Evolutionary conservation across 495 filamentous ascomycete genomes (phyloP), one percentile per base, ranked within the genome.

Genomic region (Cetradonia linearis): DNA sequence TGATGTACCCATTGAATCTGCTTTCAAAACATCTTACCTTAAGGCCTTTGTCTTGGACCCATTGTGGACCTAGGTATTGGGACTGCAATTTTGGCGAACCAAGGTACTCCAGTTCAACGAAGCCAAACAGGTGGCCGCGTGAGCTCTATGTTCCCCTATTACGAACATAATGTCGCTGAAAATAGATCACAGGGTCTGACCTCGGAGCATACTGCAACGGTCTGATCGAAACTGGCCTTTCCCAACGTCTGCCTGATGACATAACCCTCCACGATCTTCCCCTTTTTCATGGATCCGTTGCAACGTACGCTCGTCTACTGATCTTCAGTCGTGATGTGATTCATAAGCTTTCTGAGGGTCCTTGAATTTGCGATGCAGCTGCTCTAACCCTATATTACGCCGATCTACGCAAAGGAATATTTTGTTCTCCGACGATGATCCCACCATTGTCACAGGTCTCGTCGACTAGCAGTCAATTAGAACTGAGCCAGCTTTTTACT

Each of bases 381-480:
- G 63, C 56, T 0, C 73, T 70, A 30, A 65, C 64, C 49, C 55
- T 77, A 10, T 57, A 73, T 40, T 72, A 77, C 58, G 63, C 69
- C 2, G 73, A 77, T 60, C 65, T 77, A 14, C 66, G 76, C 55
- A 74, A 71, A 62, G 63, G 73, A 57, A 77, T 46, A 76, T 77
- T 52, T 76, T 68, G 55, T 70, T 78, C 47, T 75, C 71, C 38
- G 63, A 66, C 25, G 61, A 71, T 3, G 53, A 55, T 34, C 52
- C 33, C 3, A 23, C 33, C 13, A 3, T 55, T 6, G 36, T 38
- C 33, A 65, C 60, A n/a, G 61, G 40, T 44, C 59, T 69, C 49
- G 62, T 69, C 25, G 65, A 69, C 52, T 67, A 65, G 65, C 65
- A 69, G 53, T 63, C 66, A 14, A 31, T 61, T 31, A 61, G 57